phyloP scores from a whole-genome alignment of 495 filamentous ascomycete species.

The Trichoderma erinaceum region DNA sequence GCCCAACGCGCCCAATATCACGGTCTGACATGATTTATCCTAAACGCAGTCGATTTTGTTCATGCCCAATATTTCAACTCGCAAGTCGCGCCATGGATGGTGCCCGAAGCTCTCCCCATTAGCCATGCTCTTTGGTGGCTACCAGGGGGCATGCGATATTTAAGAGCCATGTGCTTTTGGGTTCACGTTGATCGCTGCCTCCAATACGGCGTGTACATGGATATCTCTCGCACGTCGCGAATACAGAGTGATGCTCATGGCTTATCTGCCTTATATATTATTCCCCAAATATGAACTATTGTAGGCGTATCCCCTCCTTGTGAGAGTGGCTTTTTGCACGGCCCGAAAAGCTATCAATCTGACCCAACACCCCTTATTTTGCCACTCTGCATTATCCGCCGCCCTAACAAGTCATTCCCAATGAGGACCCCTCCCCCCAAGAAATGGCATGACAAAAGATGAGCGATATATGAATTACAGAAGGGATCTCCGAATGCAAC shows the following conservation, averaged over 20 bases:
- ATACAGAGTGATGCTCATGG: too few relatives aligned
- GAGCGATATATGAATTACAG: constrained; percentile 1
- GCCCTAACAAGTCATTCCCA: too few relatives aligned
- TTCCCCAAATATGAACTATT: too few relatives aligned
- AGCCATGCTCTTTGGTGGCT: background rate
- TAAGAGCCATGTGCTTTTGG: background rate
- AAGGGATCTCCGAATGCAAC: constrained; percentile 9
- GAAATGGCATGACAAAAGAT: background rate
- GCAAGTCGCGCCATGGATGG: background rate
- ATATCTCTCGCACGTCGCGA: background rate
- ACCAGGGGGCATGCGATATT: background rate
- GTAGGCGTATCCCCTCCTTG: too few relatives aligned
- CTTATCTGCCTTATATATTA: too few relatives aligned
- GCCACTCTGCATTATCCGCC: too few relatives aligned
- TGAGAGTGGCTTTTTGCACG: too few relatives aligned
- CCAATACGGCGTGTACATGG: background rate
- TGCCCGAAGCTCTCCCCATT: background rate
- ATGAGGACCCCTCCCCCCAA: background rate
- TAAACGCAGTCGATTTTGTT: background rate
- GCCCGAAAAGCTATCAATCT: too few relatives aligned
- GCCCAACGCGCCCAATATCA: background rate
- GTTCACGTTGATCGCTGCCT: background rate
- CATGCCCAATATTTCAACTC: background rate
- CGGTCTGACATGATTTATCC: background rate
- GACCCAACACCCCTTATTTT: too few relatives aligned